A percentile compares a stretch with the other conserved stretches of the same genome.
phyloP scores from a whole-genome alignment of 2,329 filamentous ascomycete species.

The Coniella lustricola region DNA sequence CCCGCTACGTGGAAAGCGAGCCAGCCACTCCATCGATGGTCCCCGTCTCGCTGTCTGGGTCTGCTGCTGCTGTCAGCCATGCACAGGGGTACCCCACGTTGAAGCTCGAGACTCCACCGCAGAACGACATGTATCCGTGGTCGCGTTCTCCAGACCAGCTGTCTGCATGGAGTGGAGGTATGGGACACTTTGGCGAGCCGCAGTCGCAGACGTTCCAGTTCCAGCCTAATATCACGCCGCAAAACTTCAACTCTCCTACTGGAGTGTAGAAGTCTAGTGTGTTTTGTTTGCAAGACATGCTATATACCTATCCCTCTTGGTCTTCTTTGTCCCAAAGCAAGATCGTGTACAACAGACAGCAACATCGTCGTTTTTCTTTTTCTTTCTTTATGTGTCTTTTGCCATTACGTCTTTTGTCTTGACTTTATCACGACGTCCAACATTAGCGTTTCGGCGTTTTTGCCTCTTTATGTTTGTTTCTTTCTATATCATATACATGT shows the following conservation, averaged over 20 bases:
- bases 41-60: conserved; percentile 35
- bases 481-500: neutral
- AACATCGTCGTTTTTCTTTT: too few relatives aligned
- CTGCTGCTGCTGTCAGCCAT: conserved; percentile 28
- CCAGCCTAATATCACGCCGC: conserved; percentile 38
- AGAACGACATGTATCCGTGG: conserved; percentile 29
- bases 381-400: neutral
- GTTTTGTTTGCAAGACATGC: neutral
- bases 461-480: neutral
- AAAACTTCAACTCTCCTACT: conserved; percentile 29
- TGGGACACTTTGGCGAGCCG: conserved; percentile 20
- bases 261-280: neutral
- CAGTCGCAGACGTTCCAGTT: conserved; percentile 39
- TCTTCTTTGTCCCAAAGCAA: neutral
- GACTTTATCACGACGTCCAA: conserved; percentile 6
- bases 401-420: neutral
- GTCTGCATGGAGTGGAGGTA: conserved; percentile 8
- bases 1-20: conserved; percentile 43
- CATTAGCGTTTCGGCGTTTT: conserved; percentile 23
- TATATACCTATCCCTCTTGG: too few relatives aligned
- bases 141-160: conserved; percentile 12
- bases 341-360: neutral
- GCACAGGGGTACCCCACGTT: conserved; percentile 27
- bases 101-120: conserved; percentile 46
- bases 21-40: conserved; percentile 42